Percentiles rank a stretch among this genome's conserved stretches.
phyloP scores from a whole-genome alignment of 1,284 basidiomycete genomes.

The Chondrostereum purpureum region DNA sequence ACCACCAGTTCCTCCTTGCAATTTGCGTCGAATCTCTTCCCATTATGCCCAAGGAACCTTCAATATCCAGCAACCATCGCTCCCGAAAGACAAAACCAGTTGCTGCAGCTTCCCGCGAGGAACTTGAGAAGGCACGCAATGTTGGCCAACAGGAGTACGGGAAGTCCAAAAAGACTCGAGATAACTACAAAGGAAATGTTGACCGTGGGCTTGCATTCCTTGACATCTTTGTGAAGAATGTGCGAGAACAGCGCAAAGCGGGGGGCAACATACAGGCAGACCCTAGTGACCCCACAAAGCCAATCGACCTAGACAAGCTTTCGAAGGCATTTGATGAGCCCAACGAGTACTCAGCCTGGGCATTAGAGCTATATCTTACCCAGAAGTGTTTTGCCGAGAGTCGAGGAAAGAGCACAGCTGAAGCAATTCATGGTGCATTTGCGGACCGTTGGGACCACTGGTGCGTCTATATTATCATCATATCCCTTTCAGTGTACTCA shows the following conservation, averaged over 20 bases:
- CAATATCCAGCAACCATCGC: no score
- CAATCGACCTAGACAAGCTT: slow-evolving; percentile 14
- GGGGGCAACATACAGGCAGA: slow-evolving; percentile 1
- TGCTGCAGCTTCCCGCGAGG: slow-evolving; percentile 8
- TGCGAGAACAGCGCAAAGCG: slow-evolving; percentile 7
- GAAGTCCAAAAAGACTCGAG: slow-evolving; percentile 4
- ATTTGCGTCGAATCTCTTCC: no score
- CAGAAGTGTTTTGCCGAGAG: slow-evolving; percentile 21
- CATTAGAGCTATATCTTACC: slow-evolving; percentile 19
- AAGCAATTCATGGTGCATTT: slow-evolving; percentile 21
- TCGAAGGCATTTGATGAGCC: slow-evolving; percentile 20
- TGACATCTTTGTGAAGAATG: neutral
- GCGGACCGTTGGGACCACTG: slow-evolving; percentile 21
- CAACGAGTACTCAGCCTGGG: slow-evolving; percentile 20
- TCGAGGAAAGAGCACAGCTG: slow-evolving; percentile 12
- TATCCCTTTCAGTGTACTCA: no score
- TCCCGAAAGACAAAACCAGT: no score
- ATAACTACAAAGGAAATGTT: slow-evolving; percentile 11
- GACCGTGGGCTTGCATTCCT: slow-evolving; percentile 8
- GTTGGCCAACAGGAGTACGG: slow-evolving; percentile 6
- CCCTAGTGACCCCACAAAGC: slow-evolving; percentile 1
- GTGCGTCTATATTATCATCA: slow-evolving; percentile 15
- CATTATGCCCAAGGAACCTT: no score
- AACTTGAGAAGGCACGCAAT: slow-evolving; percentile 2
- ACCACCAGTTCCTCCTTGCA: no score